These are phyloP conservation scores for Beta lomatogona DNA, from an alignment of 179 eudicot genomes.

Conservation along the genomic window DNA sequence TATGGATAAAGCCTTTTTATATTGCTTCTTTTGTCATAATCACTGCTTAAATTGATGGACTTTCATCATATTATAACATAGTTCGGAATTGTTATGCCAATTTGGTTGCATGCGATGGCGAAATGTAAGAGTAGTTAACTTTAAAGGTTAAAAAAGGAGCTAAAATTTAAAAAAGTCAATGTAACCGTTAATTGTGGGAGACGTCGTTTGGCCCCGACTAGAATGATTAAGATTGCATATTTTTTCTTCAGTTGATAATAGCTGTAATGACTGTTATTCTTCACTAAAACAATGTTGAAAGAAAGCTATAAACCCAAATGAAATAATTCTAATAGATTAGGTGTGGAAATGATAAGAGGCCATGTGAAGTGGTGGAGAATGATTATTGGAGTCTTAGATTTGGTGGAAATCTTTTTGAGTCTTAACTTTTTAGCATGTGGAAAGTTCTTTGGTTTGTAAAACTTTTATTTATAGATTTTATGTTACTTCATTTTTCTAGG, in stretches of 20 bases:
- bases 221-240: not conserved
- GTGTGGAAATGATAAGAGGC: constrained; percentile 4
- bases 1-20: not conserved
- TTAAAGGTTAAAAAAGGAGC: not conserved
- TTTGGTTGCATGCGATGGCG: not conserved
- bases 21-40: not conserved
- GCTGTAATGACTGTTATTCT: not conserved
- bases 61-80: not conserved
- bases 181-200: constrained; percentile 9
- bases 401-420: not conserved
- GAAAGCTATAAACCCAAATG: not conserved
- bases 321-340: not conserved
- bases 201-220: not conserved
- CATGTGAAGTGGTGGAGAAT: not conserved
- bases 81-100: not conserved
- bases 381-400: not conserved
- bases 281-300: not conserved
- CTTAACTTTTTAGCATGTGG: not conserved
- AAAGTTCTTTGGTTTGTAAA: not conserved
- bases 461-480: not conserved
- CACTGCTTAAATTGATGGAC: not conserved
- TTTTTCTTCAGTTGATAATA: constrained; percentile 1
- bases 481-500: not conserved
- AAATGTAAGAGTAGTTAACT: not conserved
- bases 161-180: not conserved